A percentile compares a stretch with the other conserved stretches of the same genome.
phyloP scores from a whole-genome alignment of 192 early-diverging fungal species.

The Coemansia sp. region DNA sequence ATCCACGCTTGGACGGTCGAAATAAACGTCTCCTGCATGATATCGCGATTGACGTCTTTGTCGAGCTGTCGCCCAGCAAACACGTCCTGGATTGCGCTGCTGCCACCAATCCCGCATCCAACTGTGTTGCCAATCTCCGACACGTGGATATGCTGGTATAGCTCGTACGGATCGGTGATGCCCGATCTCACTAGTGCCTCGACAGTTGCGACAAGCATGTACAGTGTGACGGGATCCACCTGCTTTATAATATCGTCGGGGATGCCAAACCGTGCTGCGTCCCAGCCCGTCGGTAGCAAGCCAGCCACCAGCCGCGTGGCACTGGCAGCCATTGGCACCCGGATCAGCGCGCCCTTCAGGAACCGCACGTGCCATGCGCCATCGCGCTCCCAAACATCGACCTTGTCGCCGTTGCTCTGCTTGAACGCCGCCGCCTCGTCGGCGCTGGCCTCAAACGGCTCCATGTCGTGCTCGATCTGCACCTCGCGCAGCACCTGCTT shows the following conservation, averaged over 20 bases:
- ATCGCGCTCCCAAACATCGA: slow-evolving; percentile 53
- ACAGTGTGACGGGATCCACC: slow-evolving; percentile 84
- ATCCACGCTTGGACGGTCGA: slow-evolving; percentile 42
- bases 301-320: slow-evolving; percentile 80
- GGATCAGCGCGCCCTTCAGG: slow-evolving; percentile 81
- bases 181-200: slow-evolving; percentile 86
- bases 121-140: slow-evolving; percentile 85
- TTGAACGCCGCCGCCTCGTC: slow-evolving; percentile 86
- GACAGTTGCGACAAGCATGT: slow-evolving; percentile 81
- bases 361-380: slow-evolving; percentile 73
- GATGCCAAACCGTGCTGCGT: slow-evolving; percentile 82
- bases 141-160: slow-evolving; percentile 93
- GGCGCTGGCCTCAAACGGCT: slow-evolving; percentile 78
- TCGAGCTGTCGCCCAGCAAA: slow-evolving; percentile 74
- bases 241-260: slow-evolving; percentile 86
- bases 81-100: slow-evolving; percentile 61
- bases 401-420: slow-evolving; percentile 73
- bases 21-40: slow-evolving; percentile 72
- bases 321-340: slow-evolving; percentile 80
- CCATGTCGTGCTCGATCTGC: slow-evolving; percentile 80
- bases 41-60: slow-evolving; percentile 75
- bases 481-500: slow-evolving; percentile 87
- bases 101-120: slow-evolving; percentile 85
- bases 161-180: slow-evolving; percentile 94
- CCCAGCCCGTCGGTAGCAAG: slow-evolving; percentile 91